Conservation (phyloP, 1,139 yeast species). For the Yamadazyma friedrichii region DNA sequence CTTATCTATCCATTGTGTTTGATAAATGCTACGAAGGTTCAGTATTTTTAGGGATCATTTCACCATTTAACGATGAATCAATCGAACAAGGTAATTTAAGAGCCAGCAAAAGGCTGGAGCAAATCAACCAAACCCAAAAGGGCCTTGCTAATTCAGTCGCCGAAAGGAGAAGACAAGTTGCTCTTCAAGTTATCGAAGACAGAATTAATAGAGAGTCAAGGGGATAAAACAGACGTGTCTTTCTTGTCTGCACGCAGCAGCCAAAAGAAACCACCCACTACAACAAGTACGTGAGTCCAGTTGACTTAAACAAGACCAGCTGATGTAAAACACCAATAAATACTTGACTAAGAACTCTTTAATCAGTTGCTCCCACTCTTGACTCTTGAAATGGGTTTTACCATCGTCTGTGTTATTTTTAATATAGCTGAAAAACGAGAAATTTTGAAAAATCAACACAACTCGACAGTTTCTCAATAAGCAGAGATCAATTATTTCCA, state of each 20-base stretch:
- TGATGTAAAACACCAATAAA: too few species aligned
- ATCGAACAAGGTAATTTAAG: slow-evolving; percentile 73
- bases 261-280: not conserved
- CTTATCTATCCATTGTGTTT: slow-evolving; percentile 54
- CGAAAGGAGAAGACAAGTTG: slow-evolving; percentile 84
- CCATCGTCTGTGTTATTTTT: too few species aligned
- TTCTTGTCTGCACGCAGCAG: too few species aligned
- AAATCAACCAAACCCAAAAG: slow-evolving; percentile 38
- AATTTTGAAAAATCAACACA: not conserved
- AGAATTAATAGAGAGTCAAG: slow-evolving; percentile 44
- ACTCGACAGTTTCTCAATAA: not conserved
- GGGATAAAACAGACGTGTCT: not conserved
- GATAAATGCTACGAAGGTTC: slow-evolving; percentile 51
- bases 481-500: too few species aligned
- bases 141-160: slow-evolving; percentile 60
- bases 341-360: too few species aligned
- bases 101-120: slow-evolving; percentile 59
- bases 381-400: too few species aligned
- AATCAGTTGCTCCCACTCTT: too few species aligned
- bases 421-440: too few species aligned
- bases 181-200: slow-evolving; percentile 79
- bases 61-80: slow-evolving; percentile 68
- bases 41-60: slow-evolving; percentile 55
- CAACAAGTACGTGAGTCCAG: not conserved
- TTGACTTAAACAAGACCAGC: too few species aligned